phyloP scores from a whole-genome alignment of 108 stramenopile species.

The Cyclostephanos tholiformis region DNA sequence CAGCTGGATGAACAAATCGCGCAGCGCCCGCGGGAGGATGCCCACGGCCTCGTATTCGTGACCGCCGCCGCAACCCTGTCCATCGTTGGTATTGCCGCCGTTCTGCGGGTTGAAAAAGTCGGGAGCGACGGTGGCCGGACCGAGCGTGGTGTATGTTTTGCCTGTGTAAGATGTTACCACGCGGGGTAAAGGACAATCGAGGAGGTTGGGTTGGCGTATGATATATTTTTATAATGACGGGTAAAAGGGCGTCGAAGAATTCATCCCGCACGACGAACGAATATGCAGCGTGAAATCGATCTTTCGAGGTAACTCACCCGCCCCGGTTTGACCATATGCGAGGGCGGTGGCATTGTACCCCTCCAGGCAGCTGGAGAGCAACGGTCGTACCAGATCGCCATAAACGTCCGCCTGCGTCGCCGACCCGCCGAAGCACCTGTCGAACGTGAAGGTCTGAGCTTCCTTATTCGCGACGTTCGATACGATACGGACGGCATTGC shows the following conservation, averaged over 20 bases:
- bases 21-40: constrained; percentile 76
- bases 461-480: constrained; percentile 8
- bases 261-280: constrained; percentile 15
- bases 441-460: constrained; percentile 65
- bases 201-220: background rate
- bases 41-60: constrained; percentile 64
- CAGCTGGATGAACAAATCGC: constrained; percentile 60
- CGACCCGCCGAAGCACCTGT: constrained; percentile 56
- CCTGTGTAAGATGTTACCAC: background rate
- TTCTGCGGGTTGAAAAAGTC: constrained; percentile 19
- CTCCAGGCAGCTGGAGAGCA: constrained; percentile 59
- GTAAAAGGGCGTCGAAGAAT: too few species aligned
- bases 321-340: constrained; percentile 97
- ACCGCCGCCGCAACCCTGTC: too few species aligned
- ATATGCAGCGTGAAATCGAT: constrained; percentile 21
- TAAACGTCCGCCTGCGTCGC: constrained; percentile 65
- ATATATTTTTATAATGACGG: background rate
- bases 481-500: background rate
- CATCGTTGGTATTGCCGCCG: constrained; percentile 9
- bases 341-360: constrained; percentile 99
- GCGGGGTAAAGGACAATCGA: background rate
- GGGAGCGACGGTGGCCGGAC: constrained; percentile 29
- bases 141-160: constrained; percentile 41
- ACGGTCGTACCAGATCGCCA: constrained; percentile 51
- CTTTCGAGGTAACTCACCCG: constrained; percentile 91